A percentile compares a stretch with the other conserved stretches of the same genome.
phyloP scores from a whole-genome alignment of 768 basidiomycete genomes.

The Mycena haematopus region DNA sequence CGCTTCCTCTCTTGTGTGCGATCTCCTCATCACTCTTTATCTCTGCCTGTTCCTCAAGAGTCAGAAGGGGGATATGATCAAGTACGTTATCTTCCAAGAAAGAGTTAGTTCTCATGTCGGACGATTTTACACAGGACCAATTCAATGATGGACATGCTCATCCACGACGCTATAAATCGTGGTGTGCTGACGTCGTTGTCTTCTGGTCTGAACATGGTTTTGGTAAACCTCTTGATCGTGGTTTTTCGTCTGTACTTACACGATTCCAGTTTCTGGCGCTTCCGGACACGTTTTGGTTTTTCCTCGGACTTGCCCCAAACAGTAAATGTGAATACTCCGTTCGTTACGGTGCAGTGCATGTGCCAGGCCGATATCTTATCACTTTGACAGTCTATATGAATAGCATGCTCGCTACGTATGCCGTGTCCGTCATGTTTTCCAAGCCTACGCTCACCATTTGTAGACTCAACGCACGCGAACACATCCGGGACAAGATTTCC shows the following conservation, averaged over 20 bases:
- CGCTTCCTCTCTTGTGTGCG: constrained; percentile 19
- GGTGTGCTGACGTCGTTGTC: constrained; percentile 26
- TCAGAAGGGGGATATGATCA: constrained; percentile 21
- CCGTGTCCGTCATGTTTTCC: background rate
- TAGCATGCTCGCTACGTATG: constrained; percentile 6
- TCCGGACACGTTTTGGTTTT: constrained; percentile 29
- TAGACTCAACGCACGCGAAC: constrained; percentile 25
- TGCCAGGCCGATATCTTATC: background rate
- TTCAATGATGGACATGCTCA: constrained; percentile 21
- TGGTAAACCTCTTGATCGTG: constrained; percentile 1
- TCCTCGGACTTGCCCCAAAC: constrained; percentile 23
- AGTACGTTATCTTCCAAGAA: constrained; percentile 3
- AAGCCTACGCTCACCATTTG: too few species aligned
- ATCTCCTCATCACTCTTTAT: constrained; percentile 15
- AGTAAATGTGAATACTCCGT: constrained; percentile 18
- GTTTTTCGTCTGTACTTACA: background rate
- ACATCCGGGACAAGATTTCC: constrained; percentile 7
- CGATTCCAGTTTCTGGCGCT: constrained; percentile 19
- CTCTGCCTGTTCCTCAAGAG: constrained; percentile 15
- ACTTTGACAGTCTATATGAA: constrained; percentile 4
- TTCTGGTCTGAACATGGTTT: constrained; percentile 17
- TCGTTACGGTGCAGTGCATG: background rate
- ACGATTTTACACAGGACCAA: constrained; percentile 11
- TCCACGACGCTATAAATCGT: constrained; percentile 25
- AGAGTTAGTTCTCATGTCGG: background rate